phyloP scores from a whole-genome alignment of 2,329 filamentous ascomycete genomes.

The Paecilomyces formosus region DNA sequence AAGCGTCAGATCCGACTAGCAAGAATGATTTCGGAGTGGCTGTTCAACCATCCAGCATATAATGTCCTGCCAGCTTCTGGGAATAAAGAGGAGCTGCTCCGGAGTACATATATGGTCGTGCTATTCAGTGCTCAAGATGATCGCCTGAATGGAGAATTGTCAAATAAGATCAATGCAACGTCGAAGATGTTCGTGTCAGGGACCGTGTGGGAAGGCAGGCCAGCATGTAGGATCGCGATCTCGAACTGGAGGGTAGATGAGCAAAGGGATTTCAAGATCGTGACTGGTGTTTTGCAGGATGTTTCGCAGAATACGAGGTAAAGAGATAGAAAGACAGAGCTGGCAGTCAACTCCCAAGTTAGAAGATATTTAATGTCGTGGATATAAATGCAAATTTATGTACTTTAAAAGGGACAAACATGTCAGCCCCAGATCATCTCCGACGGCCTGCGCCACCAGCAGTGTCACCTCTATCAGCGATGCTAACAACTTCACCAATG shows the following conservation, averaged over 20 bases:
- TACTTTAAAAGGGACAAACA: not conserved
- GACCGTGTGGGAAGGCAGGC: conserved; percentile 65
- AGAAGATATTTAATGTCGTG: not conserved
- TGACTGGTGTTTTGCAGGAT: conserved; percentile 54
- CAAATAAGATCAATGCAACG: conserved; percentile 63
- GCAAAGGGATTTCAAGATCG: conserved; percentile 57
- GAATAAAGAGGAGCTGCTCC: conserved; percentile 35
- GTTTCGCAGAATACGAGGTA: conserved; percentile 23
- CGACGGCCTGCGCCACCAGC: conserved; percentile 41
- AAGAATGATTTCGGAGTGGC: conserved; percentile 56
- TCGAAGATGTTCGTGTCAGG: conserved; percentile 75
- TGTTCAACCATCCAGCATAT: conserved; percentile 56
- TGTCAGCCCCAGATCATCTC: conserved; percentile 20
- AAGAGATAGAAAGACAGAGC: not conserved
- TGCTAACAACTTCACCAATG: conserved; percentile 86
- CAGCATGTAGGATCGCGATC: conserved; percentile 75
- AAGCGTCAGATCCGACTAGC: conserved; percentile 65
- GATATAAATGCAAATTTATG: not conserved
- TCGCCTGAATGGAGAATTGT: conserved; percentile 57
- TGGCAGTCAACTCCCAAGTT: too few species aligned
- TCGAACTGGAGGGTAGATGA: conserved; percentile 76
- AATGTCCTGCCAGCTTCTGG: conserved; percentile 53
- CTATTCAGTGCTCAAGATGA: conserved; percentile 67
- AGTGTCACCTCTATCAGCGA: conserved; percentile 62
- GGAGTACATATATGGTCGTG: conserved; percentile 61